Evolutionary conservation across 2,329 filamentous ascomycete species (phyloP).

Genomic region (Tympanopsis confertula): DNA sequence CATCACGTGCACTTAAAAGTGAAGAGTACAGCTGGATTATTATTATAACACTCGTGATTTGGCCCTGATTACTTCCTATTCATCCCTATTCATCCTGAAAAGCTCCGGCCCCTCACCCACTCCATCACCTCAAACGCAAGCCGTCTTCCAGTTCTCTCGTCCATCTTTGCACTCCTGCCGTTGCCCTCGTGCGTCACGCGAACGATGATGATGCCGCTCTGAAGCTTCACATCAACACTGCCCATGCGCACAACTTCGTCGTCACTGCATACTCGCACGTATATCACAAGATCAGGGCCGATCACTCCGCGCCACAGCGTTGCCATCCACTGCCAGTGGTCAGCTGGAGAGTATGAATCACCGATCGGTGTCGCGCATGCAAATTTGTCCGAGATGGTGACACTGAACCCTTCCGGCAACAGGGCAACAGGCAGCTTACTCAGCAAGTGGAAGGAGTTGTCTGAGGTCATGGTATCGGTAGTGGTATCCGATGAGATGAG

Average conservation of each 20-base stretch:
- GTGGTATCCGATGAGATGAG: slow-evolving; percentile 3
- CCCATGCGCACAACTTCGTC: background rate
- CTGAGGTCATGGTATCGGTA: slow-evolving; percentile 6
- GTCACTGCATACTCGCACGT: slow-evolving; percentile 35
- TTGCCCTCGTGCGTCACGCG: slow-evolving; percentile 40
- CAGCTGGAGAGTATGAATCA: slow-evolving; percentile 68
- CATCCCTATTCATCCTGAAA: background rate
- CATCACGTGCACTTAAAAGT: too few relatives aligned
- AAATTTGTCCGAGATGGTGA: slow-evolving; percentile 67
- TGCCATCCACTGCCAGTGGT: slow-evolving; percentile 97
- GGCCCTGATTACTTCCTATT: background rate
- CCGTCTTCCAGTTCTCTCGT: slow-evolving; percentile 61
- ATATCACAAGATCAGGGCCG: slow-evolving; percentile 69
- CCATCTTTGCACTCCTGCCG: slow-evolving; percentile 29
- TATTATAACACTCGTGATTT: too few relatives aligned
- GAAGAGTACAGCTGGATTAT: too few relatives aligned
- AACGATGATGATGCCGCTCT: slow-evolving; percentile 40
- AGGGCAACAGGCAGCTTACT: slow-evolving; percentile 56
- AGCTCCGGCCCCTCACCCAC: slow-evolving; percentile 51
- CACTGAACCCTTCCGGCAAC: slow-evolving; percentile 66
- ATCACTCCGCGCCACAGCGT: slow-evolving; percentile 82
- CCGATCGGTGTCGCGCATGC: slow-evolving; percentile 63
- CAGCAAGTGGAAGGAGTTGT: slow-evolving; percentile 4
- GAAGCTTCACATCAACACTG: slow-evolving; percentile 31
- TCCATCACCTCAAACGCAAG: slow-evolving; percentile 82